Percentiles rank a stretch among this genome's conserved stretches.
Evolutionary conservation across 1,139 yeast genomes (phyloP).

Genomic region (Geotrichum bryndzae): DNA sequence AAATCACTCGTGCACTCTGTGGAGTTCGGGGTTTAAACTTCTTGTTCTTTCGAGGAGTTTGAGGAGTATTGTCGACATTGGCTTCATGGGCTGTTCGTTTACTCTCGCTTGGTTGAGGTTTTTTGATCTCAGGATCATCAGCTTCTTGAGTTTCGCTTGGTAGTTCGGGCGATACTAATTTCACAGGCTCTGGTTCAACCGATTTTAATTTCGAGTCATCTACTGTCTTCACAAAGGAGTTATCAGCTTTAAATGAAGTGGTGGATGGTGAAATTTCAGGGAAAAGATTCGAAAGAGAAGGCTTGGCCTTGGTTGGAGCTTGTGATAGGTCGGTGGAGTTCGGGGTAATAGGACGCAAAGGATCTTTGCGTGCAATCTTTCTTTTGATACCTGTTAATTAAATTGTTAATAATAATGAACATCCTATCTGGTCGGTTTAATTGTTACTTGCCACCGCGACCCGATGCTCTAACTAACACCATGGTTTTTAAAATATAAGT

Average conservation of each 20-base stretch:
- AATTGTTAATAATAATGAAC: background rate
- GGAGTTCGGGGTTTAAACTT: conserved; percentile 3
- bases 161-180: background rate
- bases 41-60: conserved; percentile 1
- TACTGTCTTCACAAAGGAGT: background rate
- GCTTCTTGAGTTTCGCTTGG: background rate
- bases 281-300: conserved; percentile 5
- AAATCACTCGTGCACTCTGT: conserved; percentile 3
- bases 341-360: conserved; percentile 4
- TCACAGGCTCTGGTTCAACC: background rate
- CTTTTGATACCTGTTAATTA: conserved; percentile 1
- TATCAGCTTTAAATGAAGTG: background rate
- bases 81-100: background rate
- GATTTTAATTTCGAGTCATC: background rate
- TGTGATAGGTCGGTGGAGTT: background rate
- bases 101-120: background rate
- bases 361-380: conserved; percentile 8
- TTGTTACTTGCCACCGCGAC: conserved; percentile 1
- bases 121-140: background rate
- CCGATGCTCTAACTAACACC: conserved; percentile 9
- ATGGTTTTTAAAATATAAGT: background rate
- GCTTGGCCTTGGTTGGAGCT: background rate
- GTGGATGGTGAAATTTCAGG: conserved; percentile 9
- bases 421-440: too few relatives aligned
- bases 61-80: background rate